phyloP scores from a whole-genome alignment of 768 basidiomycete genomes.

The Cyclocybe cylindracea region DNA sequence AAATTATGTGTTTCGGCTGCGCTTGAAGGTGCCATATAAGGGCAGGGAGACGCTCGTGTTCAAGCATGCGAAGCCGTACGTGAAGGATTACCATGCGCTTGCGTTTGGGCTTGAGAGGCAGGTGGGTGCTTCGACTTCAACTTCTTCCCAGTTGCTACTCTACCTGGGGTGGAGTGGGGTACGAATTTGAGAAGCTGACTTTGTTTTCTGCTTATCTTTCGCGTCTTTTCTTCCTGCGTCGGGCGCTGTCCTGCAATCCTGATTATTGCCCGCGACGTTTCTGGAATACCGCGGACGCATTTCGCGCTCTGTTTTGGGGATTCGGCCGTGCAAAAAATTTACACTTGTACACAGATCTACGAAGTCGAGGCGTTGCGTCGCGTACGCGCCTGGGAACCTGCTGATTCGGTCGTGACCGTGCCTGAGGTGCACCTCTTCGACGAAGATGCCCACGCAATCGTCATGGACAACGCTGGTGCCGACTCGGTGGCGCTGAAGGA shows the following conservation, averaged over 20 bases:
- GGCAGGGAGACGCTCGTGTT: constrained; percentile 51
- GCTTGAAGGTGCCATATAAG: constrained; percentile 37
- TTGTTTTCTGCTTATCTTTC: too few relatives aligned
- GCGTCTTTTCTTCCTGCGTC: too few relatives aligned
- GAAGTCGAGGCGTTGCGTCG: constrained; percentile 51
- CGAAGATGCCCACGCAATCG: constrained; percentile 45
- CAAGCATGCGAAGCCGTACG: constrained; percentile 57
- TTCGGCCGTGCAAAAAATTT: too few relatives aligned
- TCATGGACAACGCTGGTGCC: constrained; percentile 65
- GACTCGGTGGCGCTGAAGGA: constrained; percentile 41
- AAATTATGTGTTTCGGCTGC: constrained; percentile 63
- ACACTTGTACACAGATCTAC: constrained; percentile 26
- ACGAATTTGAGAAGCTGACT: too few relatives aligned
- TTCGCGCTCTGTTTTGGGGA: too few relatives aligned
- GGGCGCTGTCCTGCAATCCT: too few relatives aligned
- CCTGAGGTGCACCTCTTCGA: constrained; percentile 55
- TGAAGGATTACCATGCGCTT: constrained; percentile 24
- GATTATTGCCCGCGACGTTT: too few relatives aligned
- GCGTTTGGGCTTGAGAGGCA: constrained; percentile 46
- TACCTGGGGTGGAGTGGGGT: neutral
- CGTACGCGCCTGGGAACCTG: constrained; percentile 37
- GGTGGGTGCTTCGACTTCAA: constrained; percentile 33
- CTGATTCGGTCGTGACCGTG: constrained; percentile 42
- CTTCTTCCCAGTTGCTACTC: neutral
- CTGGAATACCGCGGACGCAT: too few relatives aligned